Base-by-base conservation (phyloP, 495 filamentous ascomycete genomes). In the Hyaloscypha finlandica region DNA sequence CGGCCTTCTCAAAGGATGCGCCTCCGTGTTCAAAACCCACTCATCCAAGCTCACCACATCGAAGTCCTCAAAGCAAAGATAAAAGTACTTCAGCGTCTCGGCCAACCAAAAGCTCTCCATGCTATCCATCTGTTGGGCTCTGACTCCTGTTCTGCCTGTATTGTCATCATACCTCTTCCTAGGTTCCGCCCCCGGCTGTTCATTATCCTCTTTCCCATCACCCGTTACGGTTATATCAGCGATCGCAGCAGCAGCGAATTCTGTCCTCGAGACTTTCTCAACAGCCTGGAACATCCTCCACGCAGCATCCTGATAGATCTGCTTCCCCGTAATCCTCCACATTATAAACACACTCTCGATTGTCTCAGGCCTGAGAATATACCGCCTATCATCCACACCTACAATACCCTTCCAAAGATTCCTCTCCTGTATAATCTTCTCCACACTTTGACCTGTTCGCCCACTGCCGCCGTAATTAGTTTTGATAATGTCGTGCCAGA, bases 31-130 rank as follows among this genome's bases (percentile, higher is more conserved):
- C 82, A 96, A 81, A 45, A 97, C 91, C 82, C 86, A 97, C 67
- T 95, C 88, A 78, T 97, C 92, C 69, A 97, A 76, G 74, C 86
- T 90, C 56, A 95, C 81, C n/a, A 89, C 78, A 59, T 81, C 83
- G 20, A 89, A 89, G 48, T 90, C 88, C 57, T 84, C 87, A 75
- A 91, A 92, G 4, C 90, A 81, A 20, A 93, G 78, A 73, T 92
- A 94, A 70, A 91, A 93, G 70, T 94, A 94, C 75, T 94, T 94
- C 61, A 94, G 74, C 48, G 91, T 90, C 80, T 94, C 91, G 14
- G 87, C 86, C 39, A 89, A 76, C 87, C 88, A 91, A 74, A 91
- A 92, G 54, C 80, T 81, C 73, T 82, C 80, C 80, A 80, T 81
- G 60, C 77, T 80, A 70, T 82, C 79, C 59, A 77, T 65, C 67